A percentile compares a stretch with the other conserved stretches of the same genome.
phyloP scores from a whole-genome alignment of 2,329 filamentous ascomycete species.

The Ceratocystis huliohia region DNA sequence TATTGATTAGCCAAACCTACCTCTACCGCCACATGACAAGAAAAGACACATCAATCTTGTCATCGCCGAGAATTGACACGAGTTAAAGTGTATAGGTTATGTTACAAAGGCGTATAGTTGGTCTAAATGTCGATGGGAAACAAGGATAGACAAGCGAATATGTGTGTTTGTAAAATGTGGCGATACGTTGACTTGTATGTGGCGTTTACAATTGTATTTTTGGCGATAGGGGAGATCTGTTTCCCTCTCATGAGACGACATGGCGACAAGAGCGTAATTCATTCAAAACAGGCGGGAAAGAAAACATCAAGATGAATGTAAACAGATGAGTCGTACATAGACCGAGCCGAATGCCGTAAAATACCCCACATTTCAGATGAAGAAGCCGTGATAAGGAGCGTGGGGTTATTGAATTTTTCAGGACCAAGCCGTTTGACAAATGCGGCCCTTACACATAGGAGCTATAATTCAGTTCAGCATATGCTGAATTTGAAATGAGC shows the following conservation, averaged over 20 bases:
- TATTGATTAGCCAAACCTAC: background rate
- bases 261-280: slow-evolving; percentile 9
- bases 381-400: background rate
- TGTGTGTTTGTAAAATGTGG: background rate
- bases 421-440: background rate
- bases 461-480: background rate
- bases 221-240: background rate
- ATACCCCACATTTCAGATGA: background rate
- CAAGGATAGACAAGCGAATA: background rate
- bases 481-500: background rate
- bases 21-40: background rate
- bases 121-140: background rate
- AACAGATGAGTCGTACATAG: background rate
- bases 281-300: slow-evolving; percentile 6
- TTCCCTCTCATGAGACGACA: background rate
- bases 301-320: slow-evolving; percentile 10
- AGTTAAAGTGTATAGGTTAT: background rate
- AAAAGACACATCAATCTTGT: background rate
- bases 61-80: background rate
- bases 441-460: background rate
- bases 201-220: slow-evolving; percentile 10
- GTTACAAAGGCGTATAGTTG: background rate
- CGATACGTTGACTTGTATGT: slow-evolving; percentile 12
- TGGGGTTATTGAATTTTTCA: background rate
- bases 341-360: background rate